phyloP scores from a whole-genome alignment of 2,329 filamentous ascomycete genomes.

The Claviceps digitariae region DNA sequence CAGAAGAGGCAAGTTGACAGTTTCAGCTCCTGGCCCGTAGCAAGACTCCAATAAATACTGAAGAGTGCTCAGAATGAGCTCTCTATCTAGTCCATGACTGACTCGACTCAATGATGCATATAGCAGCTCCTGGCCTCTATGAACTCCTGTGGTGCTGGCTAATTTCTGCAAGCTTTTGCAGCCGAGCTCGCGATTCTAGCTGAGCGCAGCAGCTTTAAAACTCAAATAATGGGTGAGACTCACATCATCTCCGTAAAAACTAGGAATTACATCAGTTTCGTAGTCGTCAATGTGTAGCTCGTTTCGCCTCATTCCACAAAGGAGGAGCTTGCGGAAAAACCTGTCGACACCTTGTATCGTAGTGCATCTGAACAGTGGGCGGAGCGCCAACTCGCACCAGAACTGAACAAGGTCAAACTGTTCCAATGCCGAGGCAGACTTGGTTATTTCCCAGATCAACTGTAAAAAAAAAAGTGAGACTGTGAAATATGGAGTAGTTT shows the following conservation, averaged over 20 bases:
- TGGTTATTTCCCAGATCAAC: constrained; percentile 74
- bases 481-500: neutral
- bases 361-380: constrained; percentile 50
- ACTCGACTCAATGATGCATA: constrained; percentile 74
- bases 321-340: constrained; percentile 57
- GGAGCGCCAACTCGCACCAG: constrained; percentile 62
- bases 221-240: constrained; percentile 57
- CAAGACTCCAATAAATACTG: constrained; percentile 19
- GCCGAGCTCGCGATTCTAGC: constrained; percentile 43
- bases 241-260: constrained; percentile 40
- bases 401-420: constrained; percentile 41
- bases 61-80: constrained; percentile 33
- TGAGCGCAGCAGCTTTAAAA: constrained; percentile 57
- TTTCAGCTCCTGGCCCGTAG: constrained; percentile 8
- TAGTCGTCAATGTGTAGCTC: constrained; percentile 17
- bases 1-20: constrained; percentile 22
- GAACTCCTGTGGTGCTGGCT: constrained; percentile 36
- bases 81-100: constrained; percentile 47
- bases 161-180: constrained; percentile 44
- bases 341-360: constrained; percentile 55
- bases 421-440: constrained; percentile 38
- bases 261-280: constrained; percentile 45
- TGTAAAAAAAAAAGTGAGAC: constrained; percentile 21
- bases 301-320: constrained; percentile 46
- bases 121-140: constrained; percentile 40